Percentiles rank a stretch among this genome's conserved stretches.
Conservation (phyloP, 2,329 filamentous ascomycete genomes). For the Colletotrichum sp. region DNA sequence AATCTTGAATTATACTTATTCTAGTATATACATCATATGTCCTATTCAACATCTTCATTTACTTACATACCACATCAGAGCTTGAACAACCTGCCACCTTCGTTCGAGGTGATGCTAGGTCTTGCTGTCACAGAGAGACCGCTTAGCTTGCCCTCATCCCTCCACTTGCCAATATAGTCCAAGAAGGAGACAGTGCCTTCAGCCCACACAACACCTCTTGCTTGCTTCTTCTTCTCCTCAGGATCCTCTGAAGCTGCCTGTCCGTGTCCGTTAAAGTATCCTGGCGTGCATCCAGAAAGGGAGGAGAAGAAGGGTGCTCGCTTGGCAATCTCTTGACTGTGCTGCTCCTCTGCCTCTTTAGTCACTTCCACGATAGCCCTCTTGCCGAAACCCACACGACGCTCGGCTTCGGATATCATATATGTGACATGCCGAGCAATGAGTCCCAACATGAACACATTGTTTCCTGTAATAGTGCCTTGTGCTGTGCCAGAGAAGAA, state of each 20-base stretch:
- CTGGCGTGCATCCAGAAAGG: constrained; percentile 11
- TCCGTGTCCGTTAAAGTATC: not conserved
- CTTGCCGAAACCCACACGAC: constrained; percentile 30
- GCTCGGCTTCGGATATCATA: constrained; percentile 32
- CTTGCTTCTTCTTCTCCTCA: not conserved
- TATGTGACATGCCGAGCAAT: constrained; percentile 47
- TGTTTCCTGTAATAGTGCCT: not conserved
- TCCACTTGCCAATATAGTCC: not conserved
- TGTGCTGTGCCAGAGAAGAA: constrained; percentile 15
- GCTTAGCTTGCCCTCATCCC: not conserved
- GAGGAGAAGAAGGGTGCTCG: not conserved
- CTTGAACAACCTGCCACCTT: not conserved
- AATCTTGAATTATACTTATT: too few species aligned
- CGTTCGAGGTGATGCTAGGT: not conserved
- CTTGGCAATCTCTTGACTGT: constrained; percentile 35
- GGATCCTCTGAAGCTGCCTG: not conserved
- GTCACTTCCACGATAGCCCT: constrained; percentile 36
- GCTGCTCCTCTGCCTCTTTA: constrained; percentile 27
- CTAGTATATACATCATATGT: too few species aligned
- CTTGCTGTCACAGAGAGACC: not conserved
- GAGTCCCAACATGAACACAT: constrained; percentile 25
- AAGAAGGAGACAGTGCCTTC: not conserved
- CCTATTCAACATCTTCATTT: too few species aligned
- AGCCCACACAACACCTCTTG: not conserved
- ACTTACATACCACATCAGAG: not conserved